Evolutionary conservation across 2,329 filamentous ascomycete genomes (phyloP).

Genomic region (Aspergillus brunneoviolaceus): DNA sequence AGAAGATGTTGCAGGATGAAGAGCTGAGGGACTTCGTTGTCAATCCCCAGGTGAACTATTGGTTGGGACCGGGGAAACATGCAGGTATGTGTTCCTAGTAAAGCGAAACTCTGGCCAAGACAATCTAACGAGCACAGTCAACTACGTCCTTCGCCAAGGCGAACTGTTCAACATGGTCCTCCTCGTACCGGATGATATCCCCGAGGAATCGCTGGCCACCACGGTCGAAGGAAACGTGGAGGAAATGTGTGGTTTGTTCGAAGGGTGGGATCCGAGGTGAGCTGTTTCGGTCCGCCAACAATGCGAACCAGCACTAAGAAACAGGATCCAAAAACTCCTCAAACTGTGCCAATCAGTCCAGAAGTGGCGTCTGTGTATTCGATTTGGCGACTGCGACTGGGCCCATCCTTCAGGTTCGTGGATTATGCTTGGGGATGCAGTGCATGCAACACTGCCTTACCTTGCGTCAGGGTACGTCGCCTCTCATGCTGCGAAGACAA

Average conservation of each 20-base stretch:
- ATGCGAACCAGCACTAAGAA: not conserved
- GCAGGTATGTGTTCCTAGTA: conserved; percentile 29
- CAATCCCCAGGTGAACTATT: conserved; percentile 54
- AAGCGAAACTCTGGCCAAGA: no score
- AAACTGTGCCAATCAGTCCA: conserved; percentile 57
- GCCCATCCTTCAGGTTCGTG: conserved; percentile 56
- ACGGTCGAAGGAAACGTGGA: conserved; percentile 52
- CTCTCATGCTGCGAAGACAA: not conserved
- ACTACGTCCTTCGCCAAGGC: conserved; percentile 60
- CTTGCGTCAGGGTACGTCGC: conserved; percentile 47
- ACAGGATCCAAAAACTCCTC: conserved; percentile 55
- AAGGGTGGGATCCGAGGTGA: conserved; percentile 57
- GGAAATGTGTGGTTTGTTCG: conserved; percentile 55
- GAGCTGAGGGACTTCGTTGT: conserved; percentile 48
- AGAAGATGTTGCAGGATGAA: conserved; percentile 50
- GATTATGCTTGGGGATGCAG: conserved; percentile 62
- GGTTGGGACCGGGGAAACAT: conserved; percentile 55
- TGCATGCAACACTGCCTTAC: conserved; percentile 65
- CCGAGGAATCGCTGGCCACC: conserved; percentile 50
- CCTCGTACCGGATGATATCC: conserved; percentile 63
- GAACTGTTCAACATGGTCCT: conserved; percentile 53
- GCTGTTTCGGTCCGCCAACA: not conserved
- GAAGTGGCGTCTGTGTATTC: conserved; percentile 62
- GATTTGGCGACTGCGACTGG: conserved; percentile 58
- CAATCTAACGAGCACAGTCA: conserved; percentile 38